phyloP scores from a whole-genome alignment of 139 green algal genomes.

The Chlorella sp. region DNA sequence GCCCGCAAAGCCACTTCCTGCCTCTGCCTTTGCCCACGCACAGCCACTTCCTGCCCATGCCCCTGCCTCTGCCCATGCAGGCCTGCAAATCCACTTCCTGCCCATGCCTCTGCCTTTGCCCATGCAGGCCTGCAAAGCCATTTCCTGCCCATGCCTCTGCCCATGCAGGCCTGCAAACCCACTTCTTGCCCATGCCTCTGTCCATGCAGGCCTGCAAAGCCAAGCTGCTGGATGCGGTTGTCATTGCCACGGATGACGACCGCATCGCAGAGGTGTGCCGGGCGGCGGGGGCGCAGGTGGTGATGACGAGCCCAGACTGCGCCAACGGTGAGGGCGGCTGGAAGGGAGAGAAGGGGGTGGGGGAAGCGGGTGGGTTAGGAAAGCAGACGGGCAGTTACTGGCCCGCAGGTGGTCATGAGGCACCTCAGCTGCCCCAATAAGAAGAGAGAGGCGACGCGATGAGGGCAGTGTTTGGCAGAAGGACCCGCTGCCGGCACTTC shows the following conservation, averaged over 20 bases:
- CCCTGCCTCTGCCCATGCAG: no score
- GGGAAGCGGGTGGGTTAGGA: no score
- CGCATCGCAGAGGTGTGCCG: conserved; percentile 63
- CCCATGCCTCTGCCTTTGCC: neutral
- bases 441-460: no score
- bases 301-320: conserved; percentile 71
- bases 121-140: no score
- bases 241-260: conserved; percentile 82
- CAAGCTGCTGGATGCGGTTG: conserved; percentile 58
- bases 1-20: no score
- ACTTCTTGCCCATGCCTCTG: neutral
- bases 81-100: no score
- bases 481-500: no score
- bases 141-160: neutral
- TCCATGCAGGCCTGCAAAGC: conserved; percentile 53
- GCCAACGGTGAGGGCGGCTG: conserved; percentile 60
- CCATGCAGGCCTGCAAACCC: no score
- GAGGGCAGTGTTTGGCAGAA: no score
- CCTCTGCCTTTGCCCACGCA: neutral
- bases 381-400: no score
- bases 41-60: neutral
- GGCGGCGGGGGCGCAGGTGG: conserved; percentile 63
- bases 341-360: neutral
- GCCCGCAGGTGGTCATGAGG: no score
- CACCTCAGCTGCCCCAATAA: no score